These are phyloP conservation scores for Bonia amplexicaulis DNA, from an alignment of 176 grass and related monocot genomes.

Conservation along the genomic window DNA sequence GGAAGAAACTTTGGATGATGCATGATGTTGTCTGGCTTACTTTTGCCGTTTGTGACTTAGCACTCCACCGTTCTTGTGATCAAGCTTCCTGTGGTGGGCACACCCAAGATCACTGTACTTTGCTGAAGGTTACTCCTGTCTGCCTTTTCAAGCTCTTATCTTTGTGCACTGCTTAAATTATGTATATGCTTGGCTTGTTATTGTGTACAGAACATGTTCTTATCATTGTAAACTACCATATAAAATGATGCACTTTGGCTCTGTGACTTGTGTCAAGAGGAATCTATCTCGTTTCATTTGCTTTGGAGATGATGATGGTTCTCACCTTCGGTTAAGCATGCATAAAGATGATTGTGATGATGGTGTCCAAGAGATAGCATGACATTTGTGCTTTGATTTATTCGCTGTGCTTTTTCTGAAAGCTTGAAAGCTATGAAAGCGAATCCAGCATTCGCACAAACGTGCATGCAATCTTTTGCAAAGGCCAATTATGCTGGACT, in stretches of 20 bases:
- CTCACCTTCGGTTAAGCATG: constrained; percentile 2
- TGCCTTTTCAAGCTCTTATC: background rate
- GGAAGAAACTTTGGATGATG: constrained; percentile 26
- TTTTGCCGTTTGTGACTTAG: constrained; percentile 25
- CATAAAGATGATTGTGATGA: constrained; percentile 24
- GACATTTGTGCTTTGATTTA: constrained; percentile 20
- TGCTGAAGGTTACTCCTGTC: constrained; percentile 4
- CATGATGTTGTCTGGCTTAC: constrained; percentile 29
- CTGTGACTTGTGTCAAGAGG: constrained; percentile 22
- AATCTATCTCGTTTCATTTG: constrained; percentile 14
- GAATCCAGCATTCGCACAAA: constrained; percentile 14
- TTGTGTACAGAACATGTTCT: constrained; percentile 9
- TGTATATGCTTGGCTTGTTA: constrained; percentile 6
- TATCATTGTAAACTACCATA: background rate
- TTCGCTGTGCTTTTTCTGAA: constrained; percentile 11
- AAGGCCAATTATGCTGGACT: background rate
- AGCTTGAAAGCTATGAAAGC: constrained; percentile 25
- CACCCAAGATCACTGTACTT: constrained; percentile 1
- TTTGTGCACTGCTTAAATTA: constrained; percentile 6
- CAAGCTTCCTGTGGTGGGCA: constrained; percentile 19
- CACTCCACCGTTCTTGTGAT: constrained; percentile 20
- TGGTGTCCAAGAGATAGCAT: constrained; percentile 10
- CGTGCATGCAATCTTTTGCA: constrained; percentile 25
- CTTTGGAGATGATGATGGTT: constrained; percentile 21
- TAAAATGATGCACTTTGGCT: constrained; percentile 18